Evolutionary conservation across 768 basidiomycete genomes (phyloP).

Genomic region (Podaxis carcinomalis): DNA sequence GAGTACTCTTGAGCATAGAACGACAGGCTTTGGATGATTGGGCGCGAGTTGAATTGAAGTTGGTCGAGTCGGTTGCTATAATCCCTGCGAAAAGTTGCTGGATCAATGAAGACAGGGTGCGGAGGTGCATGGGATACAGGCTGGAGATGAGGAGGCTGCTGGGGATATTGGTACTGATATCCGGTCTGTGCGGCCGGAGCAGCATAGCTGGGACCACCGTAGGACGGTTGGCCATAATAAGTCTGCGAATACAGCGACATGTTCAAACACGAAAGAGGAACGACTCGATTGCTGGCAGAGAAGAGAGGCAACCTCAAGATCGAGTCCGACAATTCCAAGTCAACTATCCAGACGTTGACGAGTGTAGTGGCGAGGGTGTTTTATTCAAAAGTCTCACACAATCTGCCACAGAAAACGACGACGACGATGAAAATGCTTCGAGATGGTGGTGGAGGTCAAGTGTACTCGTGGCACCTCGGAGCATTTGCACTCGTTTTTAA

Average conservation of each 20-base stretch:
- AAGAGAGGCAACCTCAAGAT: slow-evolving; percentile 17
- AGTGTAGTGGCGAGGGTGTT: slow-evolving; percentile 21
- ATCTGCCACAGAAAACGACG: slow-evolving; percentile 34
- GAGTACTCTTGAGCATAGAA: slow-evolving; percentile 87
- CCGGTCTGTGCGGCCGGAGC: slow-evolving; percentile 31
- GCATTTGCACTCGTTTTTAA: slow-evolving; percentile 12
- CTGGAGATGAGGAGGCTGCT: slow-evolving; percentile 42
- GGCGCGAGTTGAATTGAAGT: slow-evolving; percentile 91
- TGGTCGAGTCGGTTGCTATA: slow-evolving; percentile 68
- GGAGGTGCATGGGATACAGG: slow-evolving; percentile 33
- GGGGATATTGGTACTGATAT: slow-evolving; percentile 31
- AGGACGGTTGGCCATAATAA: slow-evolving; percentile 56
- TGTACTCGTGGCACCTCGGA: slow-evolving; percentile 7
- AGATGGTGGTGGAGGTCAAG: slow-evolving; percentile 16
- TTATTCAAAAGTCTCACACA: slow-evolving; percentile 49
- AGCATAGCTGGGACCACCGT: slow-evolving; percentile 40
- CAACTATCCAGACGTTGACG: slow-evolving; percentile 16
- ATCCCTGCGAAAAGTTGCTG: slow-evolving; percentile 53
- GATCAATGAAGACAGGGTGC: slow-evolving; percentile 27
- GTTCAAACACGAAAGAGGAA: slow-evolving; percentile 8
- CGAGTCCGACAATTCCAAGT: slow-evolving; percentile 11
- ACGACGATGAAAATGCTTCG: slow-evolving; percentile 17
- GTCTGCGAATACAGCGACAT: slow-evolving; percentile 67
- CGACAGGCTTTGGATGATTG: slow-evolving; percentile 89
- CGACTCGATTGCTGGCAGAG: slow-evolving; percentile 13